Evolutionary conservation across 306 rosid species (phyloP).

Genomic region (Begonia peltatifolia): DNA sequence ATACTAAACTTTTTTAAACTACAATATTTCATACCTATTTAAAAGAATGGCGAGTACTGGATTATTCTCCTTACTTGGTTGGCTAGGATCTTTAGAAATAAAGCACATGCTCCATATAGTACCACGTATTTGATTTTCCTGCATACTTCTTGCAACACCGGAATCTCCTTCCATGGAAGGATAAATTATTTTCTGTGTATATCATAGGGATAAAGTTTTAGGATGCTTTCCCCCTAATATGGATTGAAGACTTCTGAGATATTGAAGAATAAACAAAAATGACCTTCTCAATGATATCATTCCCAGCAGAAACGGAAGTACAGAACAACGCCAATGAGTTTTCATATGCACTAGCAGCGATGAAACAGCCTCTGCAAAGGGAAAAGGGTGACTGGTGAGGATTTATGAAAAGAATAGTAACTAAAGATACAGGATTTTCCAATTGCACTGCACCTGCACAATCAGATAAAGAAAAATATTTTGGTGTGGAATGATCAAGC

Average conservation of each 20-base stretch:
- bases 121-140: slow-evolving; percentile 37
- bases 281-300: slow-evolving; percentile 74
- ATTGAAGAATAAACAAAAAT: slow-evolving; percentile 8
- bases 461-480: too few relatives aligned
- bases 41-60: slow-evolving; percentile 77
- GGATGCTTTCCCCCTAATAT: slow-evolving; percentile 4
- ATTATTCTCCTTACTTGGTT: slow-evolving; percentile 41
- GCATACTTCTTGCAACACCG: slow-evolving; percentile 29
- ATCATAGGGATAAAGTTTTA: not conserved
- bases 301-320: slow-evolving; percentile 44
- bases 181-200: slow-evolving; percentile 49
- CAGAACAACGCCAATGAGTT: slow-evolving; percentile 69
- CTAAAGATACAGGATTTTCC: too few relatives aligned
- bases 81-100: slow-evolving; percentile 49
- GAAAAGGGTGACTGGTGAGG: slow-evolving; percentile 4
- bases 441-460: too few relatives aligned
- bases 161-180: slow-evolving; percentile 46
- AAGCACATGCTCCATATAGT: slow-evolving; percentile 96
- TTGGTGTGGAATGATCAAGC: too few relatives aligned
- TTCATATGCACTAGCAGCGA: slow-evolving; percentile 86
- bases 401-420: too few relatives aligned
- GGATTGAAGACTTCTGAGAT: slow-evolving; percentile 7
- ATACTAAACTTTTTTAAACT: too few relatives aligned
- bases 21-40: slow-evolving; percentile 41
- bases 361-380: slow-evolving; percentile 80